Conservation (phyloP, 495 filamentous ascomycete genomes). For the Chaetomidium leptoderma region DNA sequence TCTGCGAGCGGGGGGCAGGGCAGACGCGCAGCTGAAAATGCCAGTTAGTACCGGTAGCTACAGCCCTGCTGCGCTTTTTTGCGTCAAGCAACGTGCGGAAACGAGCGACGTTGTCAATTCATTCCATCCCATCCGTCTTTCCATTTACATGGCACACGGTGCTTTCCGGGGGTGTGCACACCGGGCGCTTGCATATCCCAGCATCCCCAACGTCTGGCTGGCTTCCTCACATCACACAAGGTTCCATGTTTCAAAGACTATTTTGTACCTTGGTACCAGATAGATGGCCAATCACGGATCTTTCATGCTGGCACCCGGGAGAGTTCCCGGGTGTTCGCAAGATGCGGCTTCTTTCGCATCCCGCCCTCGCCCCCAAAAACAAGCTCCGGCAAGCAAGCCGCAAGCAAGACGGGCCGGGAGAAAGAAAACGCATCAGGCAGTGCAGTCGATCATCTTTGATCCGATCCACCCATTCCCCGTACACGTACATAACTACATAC, state of each 20-base stretch:
- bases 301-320: slow-evolving; percentile 6
- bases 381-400: neutral
- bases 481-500: too few species aligned
- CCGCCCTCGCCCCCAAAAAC: neutral
- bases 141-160: neutral
- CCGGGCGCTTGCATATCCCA: neutral
- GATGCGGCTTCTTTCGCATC: slow-evolving; percentile 5
- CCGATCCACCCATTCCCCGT: neutral
- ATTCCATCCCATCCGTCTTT: neutral
- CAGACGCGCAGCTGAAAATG: neutral
- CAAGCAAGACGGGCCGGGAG: slow-evolving; percentile 2
- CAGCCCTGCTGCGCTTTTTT: neutral
- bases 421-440: neutral
- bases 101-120: neutral
- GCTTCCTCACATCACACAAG: slow-evolving; percentile 7
- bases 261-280: too few species aligned
- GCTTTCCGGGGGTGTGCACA: neutral
- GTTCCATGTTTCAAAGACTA: slow-evolving; percentile 7
- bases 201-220: neutral
- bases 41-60: neutral
- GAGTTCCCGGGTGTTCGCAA: slow-evolving; percentile 2
- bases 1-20: neutral
- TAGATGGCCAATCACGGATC: neutral
- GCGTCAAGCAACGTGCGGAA: slow-evolving; percentile 5
- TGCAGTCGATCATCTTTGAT: slow-evolving; percentile 1